Base-by-base conservation (phyloP, 2,329 filamentous ascomycete genomes). In the Aspergillus luchuensis region DNA sequence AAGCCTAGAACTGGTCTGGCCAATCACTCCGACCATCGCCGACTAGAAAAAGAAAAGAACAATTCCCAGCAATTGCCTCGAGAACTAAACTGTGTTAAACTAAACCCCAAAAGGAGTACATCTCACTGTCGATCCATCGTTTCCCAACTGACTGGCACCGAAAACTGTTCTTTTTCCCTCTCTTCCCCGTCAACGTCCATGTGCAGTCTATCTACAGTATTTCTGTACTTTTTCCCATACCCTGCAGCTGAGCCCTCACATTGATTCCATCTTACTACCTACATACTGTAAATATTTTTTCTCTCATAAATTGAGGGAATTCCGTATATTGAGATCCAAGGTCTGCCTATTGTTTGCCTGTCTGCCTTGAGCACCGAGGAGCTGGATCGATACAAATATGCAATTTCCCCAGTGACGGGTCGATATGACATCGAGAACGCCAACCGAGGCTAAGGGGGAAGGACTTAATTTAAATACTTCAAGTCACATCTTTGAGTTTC, bases 341-440 rank as follows among this genome's bases (percentile, higher is more conserved):
- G 10, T 43, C 36, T 30, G 13, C 25, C 23, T 36, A 36, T 36
- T 53, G 33, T 53, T 39, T 53, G 33, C 33, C 51, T 23, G 21
- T 33, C 30, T 36, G 33, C 38, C 21, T 48, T 8, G 11, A 21
- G 28, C 28, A 30, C 28, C 28, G 10, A 30, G 28, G 3, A 30
- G 10, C 1, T 30, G 10, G 28, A 11, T 30, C 3, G 28, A 30
- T 30, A 30, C 28, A 30, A 30, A 30, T 30, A 30, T 30, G 28
- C 28, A 30, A 30, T 15, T 28, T 15, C 19, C 21, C 43, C 17
- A 8, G 11, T 28, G 11, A 55, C 56, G 10, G 56, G 52, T 49
- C 17, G 41, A 58, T 53, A 52, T 58, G 56, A 53, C 52, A 55
- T 55, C 41, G 25, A 21, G 23, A 17, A 30, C 45, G 45, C 21